These are phyloP conservation scores for Verticillium dahliae DNA, from an alignment of 2,329 filamentous ascomycete genomes.

Conservation along the genomic window DNA sequence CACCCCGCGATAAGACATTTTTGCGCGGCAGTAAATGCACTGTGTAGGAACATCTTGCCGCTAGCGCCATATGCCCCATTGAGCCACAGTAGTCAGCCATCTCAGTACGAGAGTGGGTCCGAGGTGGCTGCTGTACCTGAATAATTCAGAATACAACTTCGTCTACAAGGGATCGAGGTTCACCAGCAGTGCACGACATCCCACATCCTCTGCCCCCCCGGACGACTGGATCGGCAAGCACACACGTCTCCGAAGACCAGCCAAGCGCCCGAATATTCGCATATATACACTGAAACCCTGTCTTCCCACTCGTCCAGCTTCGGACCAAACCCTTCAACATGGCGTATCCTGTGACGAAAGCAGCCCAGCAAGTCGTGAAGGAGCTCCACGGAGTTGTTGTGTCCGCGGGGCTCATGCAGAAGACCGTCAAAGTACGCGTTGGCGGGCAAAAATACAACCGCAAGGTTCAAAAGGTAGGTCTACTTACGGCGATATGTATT, in stretches of 20 bases:
- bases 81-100: background rate
- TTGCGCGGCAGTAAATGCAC: too few relatives aligned
- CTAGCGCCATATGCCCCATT: too few relatives aligned
- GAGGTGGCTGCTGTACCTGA: background rate
- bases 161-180: background rate
- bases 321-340: background rate
- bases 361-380: constrained; percentile 35
- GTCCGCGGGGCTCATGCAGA: constrained; percentile 69
- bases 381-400: constrained; percentile 65
- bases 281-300: background rate
- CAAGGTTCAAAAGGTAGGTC: constrained; percentile 10
- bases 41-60: too few relatives aligned
- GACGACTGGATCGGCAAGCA: background rate
- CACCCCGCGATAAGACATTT: too few relatives aligned
- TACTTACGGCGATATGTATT: background rate
- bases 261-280: too few relatives aligned
- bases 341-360: constrained; percentile 2
- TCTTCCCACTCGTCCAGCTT: background rate
- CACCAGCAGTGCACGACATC: background rate
- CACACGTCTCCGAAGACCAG: too few relatives aligned
- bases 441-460: constrained; percentile 64
- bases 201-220: background rate
- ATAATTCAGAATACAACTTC: background rate
- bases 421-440: constrained; percentile 72
- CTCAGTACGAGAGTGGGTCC: background rate